A percentile compares a stretch with the other conserved stretches of the same genome.
phyloP scores from a whole-genome alignment of 2,329 filamentous ascomycete genomes.

The Orbilia javanica region DNA sequence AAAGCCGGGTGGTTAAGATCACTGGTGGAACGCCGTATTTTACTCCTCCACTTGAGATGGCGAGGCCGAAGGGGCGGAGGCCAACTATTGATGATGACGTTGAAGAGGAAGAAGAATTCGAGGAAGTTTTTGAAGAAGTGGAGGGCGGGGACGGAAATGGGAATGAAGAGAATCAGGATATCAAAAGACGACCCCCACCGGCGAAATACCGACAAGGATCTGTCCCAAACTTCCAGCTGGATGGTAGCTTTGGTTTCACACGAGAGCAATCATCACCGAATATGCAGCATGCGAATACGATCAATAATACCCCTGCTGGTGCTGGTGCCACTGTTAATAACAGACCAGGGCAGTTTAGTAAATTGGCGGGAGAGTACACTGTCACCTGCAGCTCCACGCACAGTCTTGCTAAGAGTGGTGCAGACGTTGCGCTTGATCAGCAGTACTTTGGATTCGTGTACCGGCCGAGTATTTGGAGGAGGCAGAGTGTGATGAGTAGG shows the following conservation, averaged over 20 bases:
- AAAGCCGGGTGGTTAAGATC: constrained; percentile 41
- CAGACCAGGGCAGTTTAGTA: constrained; percentile 19
- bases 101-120: not conserved
- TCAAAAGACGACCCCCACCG: not conserved
- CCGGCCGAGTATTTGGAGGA: constrained; percentile 44
- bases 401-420: constrained; percentile 11
- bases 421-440: not conserved
- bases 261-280: constrained; percentile 24
- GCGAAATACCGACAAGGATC: not conserved
- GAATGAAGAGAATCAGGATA: not conserved
- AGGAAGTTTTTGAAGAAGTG: not conserved
- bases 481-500: constrained; percentile 26
- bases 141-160: not conserved
- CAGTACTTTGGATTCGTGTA: constrained; percentile 42
- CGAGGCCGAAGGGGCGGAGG: not conserved
- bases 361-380: constrained; percentile 44
- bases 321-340: not conserved
- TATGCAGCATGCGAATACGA: constrained; percentile 5
- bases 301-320: not conserved
- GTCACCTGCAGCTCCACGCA: constrained; percentile 45
- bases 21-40: constrained; percentile 54
- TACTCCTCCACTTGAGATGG: constrained; percentile 28
- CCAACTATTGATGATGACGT: not conserved
- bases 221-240: constrained; percentile 35
- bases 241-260: constrained; percentile 33